These are phyloP conservation scores for Rhodocollybia butyracea DNA, from an alignment of 768 basidiomycete genomes.

Conservation along the genomic window DNA sequence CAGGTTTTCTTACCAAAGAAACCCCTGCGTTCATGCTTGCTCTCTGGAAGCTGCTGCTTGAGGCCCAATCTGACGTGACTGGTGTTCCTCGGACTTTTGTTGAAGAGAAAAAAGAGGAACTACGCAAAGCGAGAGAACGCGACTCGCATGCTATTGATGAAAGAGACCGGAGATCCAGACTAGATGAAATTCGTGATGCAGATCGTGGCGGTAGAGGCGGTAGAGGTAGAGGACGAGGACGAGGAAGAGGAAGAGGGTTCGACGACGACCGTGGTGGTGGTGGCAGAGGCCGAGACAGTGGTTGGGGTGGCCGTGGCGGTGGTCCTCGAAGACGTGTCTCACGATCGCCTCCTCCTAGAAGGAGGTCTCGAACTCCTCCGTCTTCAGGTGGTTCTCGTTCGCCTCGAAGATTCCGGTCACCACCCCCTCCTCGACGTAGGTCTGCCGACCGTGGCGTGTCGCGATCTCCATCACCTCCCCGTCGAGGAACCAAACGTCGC, in stretches of 20 bases:
- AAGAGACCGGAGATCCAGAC: conserved; percentile 61
- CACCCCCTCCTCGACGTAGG: conserved; percentile 33
- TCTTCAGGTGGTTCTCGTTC: conserved; percentile 28
- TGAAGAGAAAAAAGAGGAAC: conserved; percentile 89
- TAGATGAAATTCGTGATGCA: conserved; percentile 68
- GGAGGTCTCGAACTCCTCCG: conserved; percentile 38
- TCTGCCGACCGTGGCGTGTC: conserved; percentile 50
- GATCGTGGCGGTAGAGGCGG: conserved; percentile 48
- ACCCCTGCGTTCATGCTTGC: conserved; percentile 85
- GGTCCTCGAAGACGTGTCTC: conserved; percentile 46
- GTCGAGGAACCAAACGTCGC: conserved; percentile 32
- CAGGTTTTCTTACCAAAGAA: conserved; percentile 87
- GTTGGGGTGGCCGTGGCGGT: conserved; percentile 43
- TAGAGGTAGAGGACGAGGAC: conserved; percentile 56
- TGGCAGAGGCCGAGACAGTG: conserved; percentile 38
- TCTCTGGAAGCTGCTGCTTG: conserved; percentile 89
- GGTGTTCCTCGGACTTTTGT: conserved; percentile 90
- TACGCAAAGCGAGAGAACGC: conserved; percentile 64
- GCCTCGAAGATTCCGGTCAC: conserved; percentile 38
- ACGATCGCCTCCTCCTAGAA: conserved; percentile 47
- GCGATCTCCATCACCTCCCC: conserved; percentile 28
- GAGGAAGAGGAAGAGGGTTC: too few relatives aligned
- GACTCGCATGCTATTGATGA: conserved; percentile 68
- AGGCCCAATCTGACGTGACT: conserved; percentile 85
- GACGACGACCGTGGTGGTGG: conserved; percentile 58